Conservation (phyloP, 2,329 filamentous ascomycete genomes). For the Pseudogymnoascus sp. region DNA sequence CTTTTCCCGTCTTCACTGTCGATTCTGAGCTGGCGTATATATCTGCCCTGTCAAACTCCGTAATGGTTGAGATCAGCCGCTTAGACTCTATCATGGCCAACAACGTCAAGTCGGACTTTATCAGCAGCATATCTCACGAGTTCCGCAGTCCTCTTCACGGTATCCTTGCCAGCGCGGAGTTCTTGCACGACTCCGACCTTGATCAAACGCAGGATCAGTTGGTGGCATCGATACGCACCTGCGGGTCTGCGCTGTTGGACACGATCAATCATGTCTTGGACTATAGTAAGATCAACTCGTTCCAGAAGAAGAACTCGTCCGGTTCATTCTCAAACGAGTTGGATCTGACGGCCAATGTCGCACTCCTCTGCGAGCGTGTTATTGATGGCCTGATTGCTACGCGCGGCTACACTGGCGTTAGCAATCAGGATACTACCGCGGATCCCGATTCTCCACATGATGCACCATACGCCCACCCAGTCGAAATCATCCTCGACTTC, state of each 20-base stretch:
- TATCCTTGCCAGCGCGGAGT: slow-evolving; percentile 45
- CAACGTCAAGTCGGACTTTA: slow-evolving; percentile 25
- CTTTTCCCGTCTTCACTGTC: slow-evolving; percentile 21
- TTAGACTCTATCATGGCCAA: slow-evolving; percentile 23
- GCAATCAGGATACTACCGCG: neutral
- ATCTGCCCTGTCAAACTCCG: slow-evolving; percentile 22
- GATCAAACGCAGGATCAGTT: slow-evolving; percentile 39
- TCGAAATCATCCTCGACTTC: slow-evolving; percentile 25
- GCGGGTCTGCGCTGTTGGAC: slow-evolving; percentile 44
- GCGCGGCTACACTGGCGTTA: neutral
- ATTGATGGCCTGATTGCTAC: slow-evolving; percentile 26
- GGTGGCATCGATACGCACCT: slow-evolving; percentile 43
- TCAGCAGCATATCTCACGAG: slow-evolving; percentile 26
- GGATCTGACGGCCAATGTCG: slow-evolving; percentile 22
- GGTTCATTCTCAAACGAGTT: slow-evolving; percentile 24
- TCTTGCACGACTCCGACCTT: slow-evolving; percentile 43
- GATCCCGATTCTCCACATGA: neutral
- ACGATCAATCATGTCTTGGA: slow-evolving; percentile 47
- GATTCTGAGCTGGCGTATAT: slow-evolving; percentile 23
- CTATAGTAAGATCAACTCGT: slow-evolving; percentile 47
- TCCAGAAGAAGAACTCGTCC: slow-evolving; percentile 17
- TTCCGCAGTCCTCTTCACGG: slow-evolving; percentile 33
- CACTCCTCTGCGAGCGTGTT: slow-evolving; percentile 25
- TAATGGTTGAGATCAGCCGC: slow-evolving; percentile 25
- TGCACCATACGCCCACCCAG: neutral